Conservation (phyloP, 129 eudicot species). For the Oenanthe sinensis region DNA sequence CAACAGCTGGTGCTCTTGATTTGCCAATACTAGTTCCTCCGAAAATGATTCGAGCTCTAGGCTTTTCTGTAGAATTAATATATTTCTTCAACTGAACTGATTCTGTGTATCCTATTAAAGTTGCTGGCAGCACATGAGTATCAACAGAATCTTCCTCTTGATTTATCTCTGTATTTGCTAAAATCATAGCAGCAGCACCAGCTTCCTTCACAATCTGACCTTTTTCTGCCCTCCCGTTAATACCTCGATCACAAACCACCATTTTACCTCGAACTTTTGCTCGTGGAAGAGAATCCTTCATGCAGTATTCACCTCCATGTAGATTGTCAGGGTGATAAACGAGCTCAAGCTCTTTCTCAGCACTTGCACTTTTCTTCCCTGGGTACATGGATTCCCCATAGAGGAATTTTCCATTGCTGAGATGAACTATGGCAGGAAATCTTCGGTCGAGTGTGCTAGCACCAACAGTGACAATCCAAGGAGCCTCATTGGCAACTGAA, state of each 20-base stretch:
- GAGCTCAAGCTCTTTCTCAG: constrained; percentile 46
- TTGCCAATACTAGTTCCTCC: constrained; percentile 64
- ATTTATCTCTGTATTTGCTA: constrained; percentile 74
- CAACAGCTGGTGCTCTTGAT: constrained; percentile 77
- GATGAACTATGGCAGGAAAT: constrained; percentile 64
- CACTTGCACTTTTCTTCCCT: constrained; percentile 34
- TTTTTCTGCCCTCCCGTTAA: constrained; percentile 85
- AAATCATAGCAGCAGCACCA: constrained; percentile 86
- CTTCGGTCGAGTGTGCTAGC: constrained; percentile 87
- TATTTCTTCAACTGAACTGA: constrained; percentile 43
- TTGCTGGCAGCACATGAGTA: constrained; percentile 82
- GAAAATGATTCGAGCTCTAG: constrained; percentile 57
- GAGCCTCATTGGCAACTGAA: constrained; percentile 93
- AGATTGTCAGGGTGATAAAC: constrained; percentile 52
- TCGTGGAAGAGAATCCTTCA: constrained; percentile 72
- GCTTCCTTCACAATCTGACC: constrained; percentile 77
- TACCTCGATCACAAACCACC: constrained; percentile 84
- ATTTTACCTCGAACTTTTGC: constrained; percentile 66
- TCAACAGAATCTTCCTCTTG: constrained; percentile 87
- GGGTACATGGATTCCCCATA: constrained; percentile 95
- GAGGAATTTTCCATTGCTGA: constrained; percentile 50
- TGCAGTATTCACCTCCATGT: constrained; percentile 59
- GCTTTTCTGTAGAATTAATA: constrained; percentile 59
- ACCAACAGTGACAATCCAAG: constrained; percentile 91
- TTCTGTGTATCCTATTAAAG: constrained; percentile 62